phyloP scores from a whole-genome alignment of 495 filamentous ascomycete species.

The Aspergillus biplanus region DNA sequence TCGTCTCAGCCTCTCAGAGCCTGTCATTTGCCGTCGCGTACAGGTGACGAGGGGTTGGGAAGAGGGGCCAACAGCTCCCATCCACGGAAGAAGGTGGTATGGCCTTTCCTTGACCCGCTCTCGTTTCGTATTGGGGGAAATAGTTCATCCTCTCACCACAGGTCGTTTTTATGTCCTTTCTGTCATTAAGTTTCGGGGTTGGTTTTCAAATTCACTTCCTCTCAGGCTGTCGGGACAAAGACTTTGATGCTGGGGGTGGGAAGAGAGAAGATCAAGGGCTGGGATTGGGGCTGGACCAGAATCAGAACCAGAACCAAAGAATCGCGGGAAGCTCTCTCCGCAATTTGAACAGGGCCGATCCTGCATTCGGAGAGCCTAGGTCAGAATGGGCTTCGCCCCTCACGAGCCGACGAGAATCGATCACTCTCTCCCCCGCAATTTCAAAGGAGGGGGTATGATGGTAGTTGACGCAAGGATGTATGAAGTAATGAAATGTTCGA shows the following conservation, averaged over 20 bases:
- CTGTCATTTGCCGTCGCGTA: slow-evolving; percentile 15
- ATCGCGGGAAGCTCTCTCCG: slow-evolving; percentile 31
- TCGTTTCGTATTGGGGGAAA: slow-evolving; percentile 6
- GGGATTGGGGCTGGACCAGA: slow-evolving; percentile 11
- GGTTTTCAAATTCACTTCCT: neutral
- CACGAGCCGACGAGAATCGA: no score
- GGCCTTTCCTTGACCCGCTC: slow-evolving; percentile 1
- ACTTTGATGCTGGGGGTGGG: neutral
- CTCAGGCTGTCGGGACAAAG: neutral
- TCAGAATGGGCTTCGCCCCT: neutral
- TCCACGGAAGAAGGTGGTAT: slow-evolving; percentile 13
- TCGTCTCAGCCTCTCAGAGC: neutral
- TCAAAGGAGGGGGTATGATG: slow-evolving; percentile 1
- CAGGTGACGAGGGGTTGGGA: slow-evolving; percentile 9
- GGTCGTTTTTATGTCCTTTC: neutral
- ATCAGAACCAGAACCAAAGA: slow-evolving; percentile 5
- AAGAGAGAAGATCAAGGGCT: neutral
- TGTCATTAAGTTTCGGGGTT: neutral
- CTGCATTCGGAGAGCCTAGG: slow-evolving; percentile 22
- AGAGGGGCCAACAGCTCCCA: slow-evolving; percentile 20
- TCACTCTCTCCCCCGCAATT: slow-evolving; percentile 12
- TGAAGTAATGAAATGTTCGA: slow-evolving; percentile 1
- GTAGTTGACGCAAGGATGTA: slow-evolving; percentile 5
- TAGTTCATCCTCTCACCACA: slow-evolving; percentile 4
- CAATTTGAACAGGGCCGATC: slow-evolving; percentile 29